Conservation (phyloP, 2,329 filamentous ascomycete genomes). For the Xylaria sp. region DNA sequence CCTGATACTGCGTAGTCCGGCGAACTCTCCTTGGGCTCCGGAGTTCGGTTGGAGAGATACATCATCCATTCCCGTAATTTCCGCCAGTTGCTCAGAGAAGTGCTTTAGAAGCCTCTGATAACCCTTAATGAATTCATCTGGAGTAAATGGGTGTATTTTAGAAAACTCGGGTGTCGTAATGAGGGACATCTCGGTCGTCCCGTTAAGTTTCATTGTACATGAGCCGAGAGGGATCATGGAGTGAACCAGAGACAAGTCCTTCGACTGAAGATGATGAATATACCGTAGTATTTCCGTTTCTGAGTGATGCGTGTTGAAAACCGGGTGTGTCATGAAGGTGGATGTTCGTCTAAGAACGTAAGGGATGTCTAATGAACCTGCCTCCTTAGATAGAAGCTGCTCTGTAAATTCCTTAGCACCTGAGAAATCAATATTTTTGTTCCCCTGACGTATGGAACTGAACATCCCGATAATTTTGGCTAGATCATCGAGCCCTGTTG, state of each 20-base stretch:
- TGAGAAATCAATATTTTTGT: neutral
- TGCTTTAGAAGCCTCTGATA: constrained; percentile 76
- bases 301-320: constrained; percentile 95
- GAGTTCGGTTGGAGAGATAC: constrained; percentile 95
- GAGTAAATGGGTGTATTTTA: constrained; percentile 83
- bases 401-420: constrained; percentile 36
- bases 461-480: constrained; percentile 46
- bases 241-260: constrained; percentile 92
- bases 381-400: constrained; percentile 50
- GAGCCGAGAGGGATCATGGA: constrained; percentile 98
- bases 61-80: constrained; percentile 90
- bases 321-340: constrained; percentile 83
- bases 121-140: constrained; percentile 69
- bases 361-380: constrained; percentile 60
- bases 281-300: constrained; percentile 95
- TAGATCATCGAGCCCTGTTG: constrained; percentile 63
- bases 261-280: constrained; percentile 91
- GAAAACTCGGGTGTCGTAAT: constrained; percentile 81
- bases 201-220: constrained; percentile 98
- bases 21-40: constrained; percentile 93
- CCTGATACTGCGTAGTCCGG: constrained; percentile 87
- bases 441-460: constrained; percentile 14
- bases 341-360: constrained; percentile 74
- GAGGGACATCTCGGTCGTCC: constrained; percentile 90
- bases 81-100: constrained; percentile 78